Base-by-base conservation (phyloP, 2,329 filamentous ascomycete species). In the Trichocomaceae sp. region DNA sequence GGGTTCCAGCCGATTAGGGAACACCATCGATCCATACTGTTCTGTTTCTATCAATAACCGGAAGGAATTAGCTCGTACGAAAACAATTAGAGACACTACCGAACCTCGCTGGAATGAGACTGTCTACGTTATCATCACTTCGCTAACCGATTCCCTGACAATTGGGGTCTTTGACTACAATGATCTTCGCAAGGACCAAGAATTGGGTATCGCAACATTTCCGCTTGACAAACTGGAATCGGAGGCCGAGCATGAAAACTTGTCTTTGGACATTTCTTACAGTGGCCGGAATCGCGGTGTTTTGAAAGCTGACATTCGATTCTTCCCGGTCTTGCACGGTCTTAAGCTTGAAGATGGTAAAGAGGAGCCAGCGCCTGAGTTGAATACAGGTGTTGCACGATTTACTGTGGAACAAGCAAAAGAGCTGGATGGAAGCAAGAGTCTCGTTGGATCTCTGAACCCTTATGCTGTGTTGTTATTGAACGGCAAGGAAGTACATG, bases 71-170 rank as follows among this genome's bases (percentile, higher is more conserved):
- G 93, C 88, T 37, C 85, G 87, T 64, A 99, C 93, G 45, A 96
- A 97, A 79, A 88, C 84, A 2, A 76, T 96, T 58, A 82, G 86
- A 58, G 90, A 96, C 66, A 93, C 87, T 54, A 77, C 85, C 50
- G 95, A 90, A 66, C 93, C 93, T 6, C 83, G 86, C 63, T 99
- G 93, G 93, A 95, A 93, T 65, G 92, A 99, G 74, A 99, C 93
- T 0, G 84, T 96, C 67, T 96, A 96, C 69, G 83, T 97, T 63
- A 93, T 99, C 60, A 80, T 99, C 61, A 95, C 90, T 1, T 95
- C 90, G 3, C 87, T 95, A 67, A 88, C 87, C 56, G 93, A 99
- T 68, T 81, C 87, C 26, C 78, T 99, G 54, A 93, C 92, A 20
- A 80, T 99, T 54, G 83, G 87, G 54, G 71, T 96, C 29, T 96